Conservation (phyloP, 345 rosid genomes). For the Kernera saxatilis region DNA sequence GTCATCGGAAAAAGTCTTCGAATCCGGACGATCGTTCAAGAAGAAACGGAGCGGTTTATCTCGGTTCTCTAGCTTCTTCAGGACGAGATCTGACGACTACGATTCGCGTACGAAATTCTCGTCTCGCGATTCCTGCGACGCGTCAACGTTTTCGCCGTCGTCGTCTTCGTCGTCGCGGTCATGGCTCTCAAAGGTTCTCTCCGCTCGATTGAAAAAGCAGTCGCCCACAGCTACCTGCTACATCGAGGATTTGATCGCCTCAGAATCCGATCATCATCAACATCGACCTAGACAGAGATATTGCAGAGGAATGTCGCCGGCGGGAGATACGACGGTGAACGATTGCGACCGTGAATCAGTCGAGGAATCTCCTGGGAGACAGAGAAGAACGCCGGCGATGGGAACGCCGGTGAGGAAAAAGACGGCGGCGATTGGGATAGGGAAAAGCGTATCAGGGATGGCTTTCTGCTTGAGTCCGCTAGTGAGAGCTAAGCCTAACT, state of each 20-base stretch:
- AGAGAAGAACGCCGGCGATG: constrained; percentile 32
- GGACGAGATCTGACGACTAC: constrained; percentile 60
- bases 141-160: constrained; percentile 31
- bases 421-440: constrained; percentile 20
- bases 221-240: constrained; percentile 6
- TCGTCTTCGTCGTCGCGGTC: constrained; percentile 33
- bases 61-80: constrained; percentile 47
- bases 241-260: constrained; percentile 29
- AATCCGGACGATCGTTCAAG: constrained; percentile 8
- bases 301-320: constrained; percentile 87
- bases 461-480: constrained; percentile 86
- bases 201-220: constrained; percentile 41
- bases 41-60: constrained; percentile 44
- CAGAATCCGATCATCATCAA: not conserved
- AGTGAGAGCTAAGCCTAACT: constrained; percentile 81
- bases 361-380: constrained; percentile 44
- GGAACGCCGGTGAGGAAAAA: constrained; percentile 34
- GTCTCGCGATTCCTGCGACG: constrained; percentile 26
- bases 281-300: constrained; percentile 29
- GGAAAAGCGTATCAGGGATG: constrained; percentile 46
- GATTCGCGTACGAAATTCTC: constrained; percentile 29
- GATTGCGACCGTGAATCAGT: constrained; percentile 39
- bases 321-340: constrained; percentile 19
- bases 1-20: constrained; percentile 25
- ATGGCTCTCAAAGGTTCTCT: constrained; percentile 51